Evolutionary conservation across 169 alveolate genomes (phyloP).

Genomic region (Cyclospora cayetanensis): DNA sequence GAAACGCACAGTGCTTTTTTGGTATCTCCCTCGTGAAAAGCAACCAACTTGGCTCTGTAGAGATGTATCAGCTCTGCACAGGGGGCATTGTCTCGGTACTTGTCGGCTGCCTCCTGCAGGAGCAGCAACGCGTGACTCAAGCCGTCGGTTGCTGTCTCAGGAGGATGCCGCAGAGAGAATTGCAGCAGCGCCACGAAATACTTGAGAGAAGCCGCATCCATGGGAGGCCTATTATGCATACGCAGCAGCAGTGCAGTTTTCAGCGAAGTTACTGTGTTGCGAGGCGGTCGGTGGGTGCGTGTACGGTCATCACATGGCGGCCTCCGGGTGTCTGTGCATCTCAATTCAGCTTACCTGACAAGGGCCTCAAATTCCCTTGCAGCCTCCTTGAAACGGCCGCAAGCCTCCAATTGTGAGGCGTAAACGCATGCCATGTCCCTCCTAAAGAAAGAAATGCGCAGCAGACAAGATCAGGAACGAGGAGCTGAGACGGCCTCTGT

Average conservation of each 20-base stretch:
- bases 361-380: conserved; percentile 29
- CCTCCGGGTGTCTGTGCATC: no score
- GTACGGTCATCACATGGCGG: no score
- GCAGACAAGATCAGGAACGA: background rate
- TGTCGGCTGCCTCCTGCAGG: conserved; percentile 48
- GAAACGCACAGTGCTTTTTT: conserved; percentile 39
- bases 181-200: conserved; percentile 52
- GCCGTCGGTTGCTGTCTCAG: conserved; percentile 50
- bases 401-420: conserved; percentile 48
- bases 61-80: conserved; percentile 50
- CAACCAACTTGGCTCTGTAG: conserved; percentile 39
- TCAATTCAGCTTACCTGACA: conserved; percentile 17
- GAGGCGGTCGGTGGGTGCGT: no score
- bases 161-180: conserved; percentile 56
- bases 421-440: conserved; percentile 48
- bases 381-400: conserved; percentile 49
- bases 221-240: background rate
- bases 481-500: no score
- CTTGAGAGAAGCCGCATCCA: conserved; percentile 25
- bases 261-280: no score
- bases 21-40: conserved; percentile 39
- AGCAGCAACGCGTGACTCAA: conserved; percentile 59
- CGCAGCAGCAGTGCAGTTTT: no score
- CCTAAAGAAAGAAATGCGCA: background rate
- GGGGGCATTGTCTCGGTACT: background rate